A percentile compares a stretch with the other conserved stretches of the same genome.
phyloP scores from a whole-genome alignment of 805 yeast species.

The Ogataea thermomethanolica region DNA sequence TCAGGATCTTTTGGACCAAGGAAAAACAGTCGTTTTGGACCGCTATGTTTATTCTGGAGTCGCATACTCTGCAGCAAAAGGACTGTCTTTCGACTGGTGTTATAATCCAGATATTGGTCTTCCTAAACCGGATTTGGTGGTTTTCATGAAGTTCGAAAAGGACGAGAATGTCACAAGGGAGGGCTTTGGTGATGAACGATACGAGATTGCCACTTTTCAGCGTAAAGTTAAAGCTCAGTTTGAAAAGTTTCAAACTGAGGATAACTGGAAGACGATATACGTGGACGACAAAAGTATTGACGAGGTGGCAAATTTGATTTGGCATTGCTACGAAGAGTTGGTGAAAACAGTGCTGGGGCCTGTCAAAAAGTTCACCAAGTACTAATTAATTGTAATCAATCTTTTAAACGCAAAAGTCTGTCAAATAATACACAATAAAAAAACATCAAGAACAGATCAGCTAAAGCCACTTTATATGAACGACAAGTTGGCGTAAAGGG shows the following conservation, averaged over 20 bases:
- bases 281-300: conserved; percentile 60
- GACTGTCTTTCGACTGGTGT: conserved; percentile 73
- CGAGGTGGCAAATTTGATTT: conserved; percentile 47
- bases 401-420: conserved; percentile 13
- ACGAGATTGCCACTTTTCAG: conserved; percentile 76
- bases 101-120: conserved; percentile 76
- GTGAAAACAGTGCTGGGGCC: conserved; percentile 14
- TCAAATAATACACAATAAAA: conserved; percentile 12
- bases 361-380: conserved; percentile 5
- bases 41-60: conserved; percentile 91
- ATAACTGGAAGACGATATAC: conserved; percentile 44
- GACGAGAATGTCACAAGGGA: conserved; percentile 49
- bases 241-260: conserved; percentile 33
- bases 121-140: conserved; percentile 78
- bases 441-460: conserved; percentile 9
- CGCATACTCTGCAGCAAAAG: conserved; percentile 89
- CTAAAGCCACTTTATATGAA: conserved; percentile 23
- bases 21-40: conserved; percentile 67
- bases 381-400: conserved; percentile 1
- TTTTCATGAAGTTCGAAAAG: conserved; percentile 66
- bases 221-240: conserved; percentile 63
- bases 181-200: conserved; percentile 93
- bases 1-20: conserved; percentile 41
- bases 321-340: conserved; percentile 32
- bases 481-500: conserved; percentile 44